Evolutionary conservation across 345 rosid species (phyloP).

Genomic region (Pistacia atlantica): DNA sequence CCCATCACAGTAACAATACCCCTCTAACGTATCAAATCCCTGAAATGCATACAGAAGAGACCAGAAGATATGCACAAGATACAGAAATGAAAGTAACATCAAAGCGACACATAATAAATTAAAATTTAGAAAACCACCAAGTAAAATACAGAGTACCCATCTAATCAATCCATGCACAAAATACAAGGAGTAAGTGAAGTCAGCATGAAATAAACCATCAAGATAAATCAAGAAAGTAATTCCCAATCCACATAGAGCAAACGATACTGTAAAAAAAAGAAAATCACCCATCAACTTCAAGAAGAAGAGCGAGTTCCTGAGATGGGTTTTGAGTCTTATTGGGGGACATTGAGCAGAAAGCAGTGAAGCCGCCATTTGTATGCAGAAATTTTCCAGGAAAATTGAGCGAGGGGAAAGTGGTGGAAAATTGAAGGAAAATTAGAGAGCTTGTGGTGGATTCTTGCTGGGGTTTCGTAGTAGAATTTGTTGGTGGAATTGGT

Average conservation of each 20-base stretch:
- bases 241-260: background rate
- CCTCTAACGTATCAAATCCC: no score
- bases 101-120: background rate
- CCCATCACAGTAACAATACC: no score
- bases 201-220: background rate
- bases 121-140: background rate
- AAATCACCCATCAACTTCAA: conserved; percentile 87
- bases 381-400: conserved; percentile 32
- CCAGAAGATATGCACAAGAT: background rate
- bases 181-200: background rate
- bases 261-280: background rate
- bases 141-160: background rate
- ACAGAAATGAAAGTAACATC: background rate
- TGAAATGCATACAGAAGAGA: no score
- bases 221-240: background rate
- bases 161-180: background rate
- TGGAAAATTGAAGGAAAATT: conserved; percentile 27
- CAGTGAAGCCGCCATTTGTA: conserved; percentile 38
- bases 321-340: conserved; percentile 38
- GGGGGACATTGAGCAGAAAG: conserved; percentile 40
- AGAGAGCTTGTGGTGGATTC: conserved; percentile 17
- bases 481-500: conserved; percentile 22
- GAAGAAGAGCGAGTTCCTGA: conserved; percentile 69
- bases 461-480: conserved; percentile 17
- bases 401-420: conserved; percentile 20